A percentile compares a stretch with the other conserved stretches of the same genome.
Conservation (phyloP, 768 basidiomycete genomes). For the Russula brevipes region DNA sequence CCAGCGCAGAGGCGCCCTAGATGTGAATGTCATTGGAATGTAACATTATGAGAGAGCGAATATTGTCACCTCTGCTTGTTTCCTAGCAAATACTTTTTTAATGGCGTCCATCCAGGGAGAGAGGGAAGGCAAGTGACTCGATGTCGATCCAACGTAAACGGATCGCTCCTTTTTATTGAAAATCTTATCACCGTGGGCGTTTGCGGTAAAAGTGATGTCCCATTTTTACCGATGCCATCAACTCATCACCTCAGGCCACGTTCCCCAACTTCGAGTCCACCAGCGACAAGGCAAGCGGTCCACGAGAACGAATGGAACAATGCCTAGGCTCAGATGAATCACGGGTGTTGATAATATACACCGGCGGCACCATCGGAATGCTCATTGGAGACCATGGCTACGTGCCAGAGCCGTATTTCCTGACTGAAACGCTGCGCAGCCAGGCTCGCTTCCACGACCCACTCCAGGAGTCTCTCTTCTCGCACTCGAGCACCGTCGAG, state of each 20-base stretch:
- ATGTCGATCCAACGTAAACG: too few relatives aligned
- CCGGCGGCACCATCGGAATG: conserved; percentile 90
- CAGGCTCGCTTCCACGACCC: conserved; percentile 93
- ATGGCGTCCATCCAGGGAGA: conserved; percentile 57
- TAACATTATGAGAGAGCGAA: background rate
- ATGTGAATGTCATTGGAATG: conserved; percentile 12
- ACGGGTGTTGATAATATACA: conserved; percentile 82
- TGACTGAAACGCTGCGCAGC: conserved; percentile 76
- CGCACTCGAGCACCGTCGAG: conserved; percentile 70
- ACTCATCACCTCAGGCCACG: background rate
- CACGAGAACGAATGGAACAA: conserved; percentile 39
- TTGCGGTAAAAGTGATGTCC: background rate
- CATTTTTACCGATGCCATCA: background rate
- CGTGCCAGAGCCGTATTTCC: conserved; percentile 81
- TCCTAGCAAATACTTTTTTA: conserved; percentile 63
- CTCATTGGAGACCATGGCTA: conserved; percentile 71
- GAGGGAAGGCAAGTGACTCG: background rate
- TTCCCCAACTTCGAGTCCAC: background rate
- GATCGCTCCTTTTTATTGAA: too few relatives aligned
- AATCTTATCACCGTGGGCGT: background rate
- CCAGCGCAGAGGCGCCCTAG: conserved; percentile 56
- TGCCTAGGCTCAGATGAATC: conserved; percentile 58
- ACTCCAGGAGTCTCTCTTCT: conserved; percentile 78
- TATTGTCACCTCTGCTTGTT: conserved; percentile 47
- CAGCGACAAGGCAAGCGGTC: background rate